phyloP scores from a whole-genome alignment of 2,329 filamentous ascomycete species.

The Thermothelomyces thermophilus region DNA sequence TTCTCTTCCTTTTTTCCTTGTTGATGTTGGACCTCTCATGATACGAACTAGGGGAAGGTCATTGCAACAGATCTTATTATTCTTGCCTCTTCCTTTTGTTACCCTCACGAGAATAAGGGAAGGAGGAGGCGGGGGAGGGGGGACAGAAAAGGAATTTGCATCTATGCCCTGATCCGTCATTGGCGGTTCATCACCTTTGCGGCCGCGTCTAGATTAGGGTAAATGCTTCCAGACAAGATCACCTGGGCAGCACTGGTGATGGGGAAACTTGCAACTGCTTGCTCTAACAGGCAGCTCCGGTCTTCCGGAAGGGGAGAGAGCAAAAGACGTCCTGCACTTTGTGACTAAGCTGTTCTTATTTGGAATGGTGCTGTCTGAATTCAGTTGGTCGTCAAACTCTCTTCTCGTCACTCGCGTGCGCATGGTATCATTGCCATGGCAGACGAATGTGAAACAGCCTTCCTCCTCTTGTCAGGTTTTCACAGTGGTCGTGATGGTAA shows the following conservation, averaged over 20 bases:
- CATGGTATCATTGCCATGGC: constrained; percentile 12
- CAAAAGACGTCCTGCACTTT: constrained; percentile 24
- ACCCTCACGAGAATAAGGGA: too few species aligned
- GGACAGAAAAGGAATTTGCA: not conserved
- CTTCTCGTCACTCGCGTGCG: constrained; percentile 22
- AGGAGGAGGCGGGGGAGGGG: not conserved
- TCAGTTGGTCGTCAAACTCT: constrained; percentile 45
- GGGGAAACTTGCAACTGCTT: too few species aligned
- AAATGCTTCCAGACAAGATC: constrained; percentile 22
- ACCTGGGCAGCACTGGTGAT: constrained; percentile 24
- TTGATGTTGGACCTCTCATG: too few species aligned
- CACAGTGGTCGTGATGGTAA: constrained; percentile 40
- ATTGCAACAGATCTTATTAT: too few species aligned
- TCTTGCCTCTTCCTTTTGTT: too few species aligned
- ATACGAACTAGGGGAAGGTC: too few species aligned
- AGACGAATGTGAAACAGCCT: not conserved
- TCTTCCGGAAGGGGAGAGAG: too few species aligned
- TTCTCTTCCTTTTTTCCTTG: too few species aligned
- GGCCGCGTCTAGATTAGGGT: constrained; percentile 2
- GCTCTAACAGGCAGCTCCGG: too few species aligned
- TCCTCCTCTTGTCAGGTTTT: constrained; percentile 28
- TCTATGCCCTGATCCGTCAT: constrained; percentile 37
- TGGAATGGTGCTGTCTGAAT: constrained; percentile 60
- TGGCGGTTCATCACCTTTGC: constrained; percentile 24
- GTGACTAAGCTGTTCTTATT: constrained; percentile 61